Base-by-base conservation (phyloP, 2,329 filamentous ascomycete species). In the Onygena corvina region DNA sequence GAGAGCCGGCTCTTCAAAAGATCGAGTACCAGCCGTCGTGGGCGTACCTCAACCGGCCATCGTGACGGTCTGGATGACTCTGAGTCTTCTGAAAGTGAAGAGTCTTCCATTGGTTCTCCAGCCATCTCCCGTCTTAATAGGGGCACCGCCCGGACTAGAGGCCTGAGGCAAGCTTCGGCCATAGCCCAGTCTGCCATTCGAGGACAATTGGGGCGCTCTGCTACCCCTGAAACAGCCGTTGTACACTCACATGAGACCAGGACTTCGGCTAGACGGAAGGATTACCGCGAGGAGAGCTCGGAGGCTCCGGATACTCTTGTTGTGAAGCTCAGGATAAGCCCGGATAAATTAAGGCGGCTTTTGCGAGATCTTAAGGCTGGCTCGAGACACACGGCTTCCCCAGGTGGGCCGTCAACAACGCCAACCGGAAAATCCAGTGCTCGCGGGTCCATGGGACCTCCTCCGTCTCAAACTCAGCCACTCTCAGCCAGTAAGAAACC, bases 81-180 rank as follows among this genome's bases (percentile, higher is more conserved):
- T 0, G 90, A 95, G 49, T 90, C 92, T 1, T 86, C 90, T 45
- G 88, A 94, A 23, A 94, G 86, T 61, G 90, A 95, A 50, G 86
- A 93, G 51, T 94, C 87, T 0, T 80, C 76, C 1, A 80, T 84
- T 14, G 89, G 93, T 52, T 94, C 89, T n/a, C 88, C 88, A 2
- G 84, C 84, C 1, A 76, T 84, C 33, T 80, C 83, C 4, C 79
- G 84, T 54, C 69, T 88, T 40, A 60, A 67, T 45, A 73, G 73
- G 56, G 87, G 86, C 40, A 94, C 89, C 1, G 83, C 88, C 31
- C 79, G 90, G 54, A 94, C 88, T 6, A 79, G 90, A 63, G 84
- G 84, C 45, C 88, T 95, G 78, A 82, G 90, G 50, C 88, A 87
- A 48, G 90, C 90, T 12, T 90, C 90, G 12, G 83, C 81, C 21